A percentile compares a stretch with the other conserved stretches of the same genome.
Conservation (phyloP, 2,329 filamentous ascomycete genomes). For the Thielaviopsis ethacetica region DNA sequence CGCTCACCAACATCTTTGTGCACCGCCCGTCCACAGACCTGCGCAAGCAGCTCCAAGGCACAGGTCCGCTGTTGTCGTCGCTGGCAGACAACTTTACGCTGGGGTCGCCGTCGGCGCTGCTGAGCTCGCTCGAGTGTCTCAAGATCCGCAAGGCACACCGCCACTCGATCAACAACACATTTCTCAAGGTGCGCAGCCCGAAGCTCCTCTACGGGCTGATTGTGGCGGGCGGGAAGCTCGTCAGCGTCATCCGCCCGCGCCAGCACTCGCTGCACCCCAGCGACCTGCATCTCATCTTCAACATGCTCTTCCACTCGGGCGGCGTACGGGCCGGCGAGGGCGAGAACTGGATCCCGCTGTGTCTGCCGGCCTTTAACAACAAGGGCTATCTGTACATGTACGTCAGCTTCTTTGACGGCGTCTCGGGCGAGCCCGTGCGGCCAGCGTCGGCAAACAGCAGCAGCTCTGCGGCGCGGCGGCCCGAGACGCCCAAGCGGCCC, state of each 20-base stretch:
- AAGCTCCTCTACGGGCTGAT: conserved; percentile 84
- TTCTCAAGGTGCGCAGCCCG: conserved; percentile 61
- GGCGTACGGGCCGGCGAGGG: conserved; percentile 79
- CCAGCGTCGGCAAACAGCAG: background rate
- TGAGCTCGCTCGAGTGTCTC: conserved; percentile 88
- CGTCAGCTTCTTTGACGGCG: conserved; percentile 74
- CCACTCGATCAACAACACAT: conserved; percentile 67
- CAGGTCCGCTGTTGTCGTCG: conserved; percentile 77
- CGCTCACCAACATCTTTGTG: conserved; percentile 71
- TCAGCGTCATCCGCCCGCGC: conserved; percentile 86
- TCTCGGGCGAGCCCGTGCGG: conserved; percentile 17
- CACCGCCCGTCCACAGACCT: conserved; percentile 88
- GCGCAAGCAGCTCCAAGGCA: conserved; percentile 75
- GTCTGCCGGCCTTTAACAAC: conserved; percentile 92
- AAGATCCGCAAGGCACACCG: conserved; percentile 79
- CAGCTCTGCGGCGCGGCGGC: background rate
- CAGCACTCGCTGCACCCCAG: conserved; percentile 91
- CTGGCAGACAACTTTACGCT: conserved; percentile 87
- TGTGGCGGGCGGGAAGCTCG: conserved; percentile 79
- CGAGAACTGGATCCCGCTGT: conserved; percentile 95
- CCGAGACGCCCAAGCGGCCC: conserved; percentile 30
- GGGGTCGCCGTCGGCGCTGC: conserved; percentile 73
- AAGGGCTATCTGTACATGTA: conserved; percentile 98
- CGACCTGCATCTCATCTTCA: conserved; percentile 92
- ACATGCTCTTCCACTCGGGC: conserved; percentile 95